Base-by-base conservation (phyloP, 805 yeast genomes). In the Pichia rugopelliculosa region DNA sequence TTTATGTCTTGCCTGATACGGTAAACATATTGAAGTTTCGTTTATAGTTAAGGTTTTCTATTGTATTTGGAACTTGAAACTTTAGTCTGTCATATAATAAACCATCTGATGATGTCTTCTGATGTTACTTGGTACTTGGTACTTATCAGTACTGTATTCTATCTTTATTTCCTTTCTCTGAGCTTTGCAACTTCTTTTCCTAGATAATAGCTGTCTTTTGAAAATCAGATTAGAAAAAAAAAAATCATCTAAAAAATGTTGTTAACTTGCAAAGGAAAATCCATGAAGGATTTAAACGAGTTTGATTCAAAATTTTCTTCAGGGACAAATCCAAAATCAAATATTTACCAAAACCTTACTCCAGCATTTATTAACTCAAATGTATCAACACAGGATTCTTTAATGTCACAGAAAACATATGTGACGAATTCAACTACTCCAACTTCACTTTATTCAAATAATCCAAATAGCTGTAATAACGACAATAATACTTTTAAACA, bases 1-100 rank as follows among this genome's bases (percentile, higher is more conserved):
- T 46, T 46, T 46, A 39, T 21, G 11, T 37, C 4, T 41, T 37
- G 25, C 49, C 45, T 15, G 23, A 41, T 36, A 42, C 33, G 42
- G 49, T 26, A 41, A 22, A 34, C 22, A 41, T 25, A 46, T 46
- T 33, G 33, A n/a, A 4, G 17, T 11, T 24, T 34, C 15, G n/a
- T n/a, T n/a, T n/a, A n/a, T n/a, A n/a, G n/a, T n/a, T n/a, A n/a
- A n/a, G n/a, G n/a, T n/a, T n/a, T n/a, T n/a, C n/a, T n/a, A n/a
- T n/a, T n/a, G n/a, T n/a, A n/a, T n/a, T n/a, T n/a, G n/a, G n/a
- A n/a, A n/a, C n/a, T n/a, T n/a, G n/a, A n/a, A n/a, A n/a, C n/a
- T n/a, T n/a, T n/a, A n/a, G n/a, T n/a, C n/a, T n/a, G n/a, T n/a
- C n/a, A n/a, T n/a, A n/a, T n/a, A n/a, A n/a, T n/a, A n/a, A n/a